Evolutionary conservation across 306 rosid genomes (phyloP).

Genomic region (Prunus mira): DNA sequence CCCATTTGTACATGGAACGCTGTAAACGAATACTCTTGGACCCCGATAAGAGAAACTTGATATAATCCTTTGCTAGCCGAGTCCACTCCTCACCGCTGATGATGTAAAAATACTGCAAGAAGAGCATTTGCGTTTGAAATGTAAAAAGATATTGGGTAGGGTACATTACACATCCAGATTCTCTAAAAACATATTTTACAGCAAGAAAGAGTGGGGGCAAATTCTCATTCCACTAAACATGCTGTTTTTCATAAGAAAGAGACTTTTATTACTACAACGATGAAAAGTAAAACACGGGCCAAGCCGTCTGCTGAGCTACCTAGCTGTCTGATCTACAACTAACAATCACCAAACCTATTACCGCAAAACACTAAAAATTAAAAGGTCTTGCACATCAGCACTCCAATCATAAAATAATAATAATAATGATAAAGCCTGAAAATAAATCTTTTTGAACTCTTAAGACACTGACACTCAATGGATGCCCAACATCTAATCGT

Average conservation of each 20-base stretch:
- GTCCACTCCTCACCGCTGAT: conserved; percentile 61
- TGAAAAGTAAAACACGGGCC: too few species aligned
- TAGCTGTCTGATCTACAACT: too few species aligned
- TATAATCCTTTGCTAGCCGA: conserved; percentile 58
- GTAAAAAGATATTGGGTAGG: conserved; percentile 1
- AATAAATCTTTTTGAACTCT: neutral
- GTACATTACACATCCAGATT: neutral
- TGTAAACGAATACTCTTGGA: conserved; percentile 56
- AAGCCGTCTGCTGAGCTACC: too few species aligned
- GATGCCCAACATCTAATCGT: too few species aligned
- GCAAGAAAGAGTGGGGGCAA: too few species aligned
- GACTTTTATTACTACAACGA: too few species aligned
- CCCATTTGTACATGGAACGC: conserved; percentile 49
- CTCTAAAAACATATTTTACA: neutral
- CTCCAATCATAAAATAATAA: neutral
- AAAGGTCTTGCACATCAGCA: neutral
- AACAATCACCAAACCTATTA: neutral
- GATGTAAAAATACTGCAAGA: conserved; percentile 64
- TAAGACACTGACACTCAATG: neutral
- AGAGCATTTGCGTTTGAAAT: neutral
- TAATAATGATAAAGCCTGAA: neutral
- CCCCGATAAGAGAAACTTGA: conserved; percentile 56
- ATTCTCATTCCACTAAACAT: too few species aligned
- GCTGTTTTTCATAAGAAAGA: too few species aligned
- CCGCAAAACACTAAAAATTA: neutral